Conservation (phyloP, 2,329 filamentous ascomycete species). For the Colletotrichum endophyticum region DNA sequence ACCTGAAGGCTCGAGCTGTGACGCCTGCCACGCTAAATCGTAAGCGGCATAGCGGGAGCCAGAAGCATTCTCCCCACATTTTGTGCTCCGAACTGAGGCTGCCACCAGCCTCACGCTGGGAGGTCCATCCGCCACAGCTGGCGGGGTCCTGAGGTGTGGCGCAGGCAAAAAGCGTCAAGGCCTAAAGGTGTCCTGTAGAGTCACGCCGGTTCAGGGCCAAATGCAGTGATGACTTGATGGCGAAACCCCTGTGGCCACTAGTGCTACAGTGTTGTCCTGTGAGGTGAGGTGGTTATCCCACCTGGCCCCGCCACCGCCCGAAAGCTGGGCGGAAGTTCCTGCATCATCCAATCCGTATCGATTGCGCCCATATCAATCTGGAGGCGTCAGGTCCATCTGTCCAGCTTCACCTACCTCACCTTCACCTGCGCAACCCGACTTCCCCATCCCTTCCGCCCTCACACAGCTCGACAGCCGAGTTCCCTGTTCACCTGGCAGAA, state of each 20-base stretch:
- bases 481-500: slow-evolving; percentile 24
- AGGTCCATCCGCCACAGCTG: not conserved
- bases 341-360: slow-evolving; percentile 18
- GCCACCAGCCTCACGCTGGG: not conserved
- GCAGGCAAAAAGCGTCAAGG: not conserved
- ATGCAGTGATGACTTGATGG: not conserved
- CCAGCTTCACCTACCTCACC: slow-evolving; percentile 13
- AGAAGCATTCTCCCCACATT: not conserved
- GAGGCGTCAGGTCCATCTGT: not conserved
- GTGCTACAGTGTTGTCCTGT: not conserved
- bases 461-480: slow-evolving; percentile 25
- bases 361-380: slow-evolving; percentile 15
- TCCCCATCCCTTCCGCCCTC: slow-evolving; percentile 6
- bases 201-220: not conserved
- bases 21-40: not conserved
- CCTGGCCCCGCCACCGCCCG: slow-evolving; percentile 6
- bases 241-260: slow-evolving; percentile 4
- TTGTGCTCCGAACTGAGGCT: not conserved
- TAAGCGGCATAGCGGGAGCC: not conserved
- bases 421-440: not conserved
- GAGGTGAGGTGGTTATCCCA: not conserved
- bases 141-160: not conserved
- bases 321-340: slow-evolving; percentile 11
- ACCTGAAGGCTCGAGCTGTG: not conserved
- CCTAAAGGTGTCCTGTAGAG: not conserved